Conservation (phyloP, 75 land plant species). For the Sequoiadendron giganteum region DNA sequence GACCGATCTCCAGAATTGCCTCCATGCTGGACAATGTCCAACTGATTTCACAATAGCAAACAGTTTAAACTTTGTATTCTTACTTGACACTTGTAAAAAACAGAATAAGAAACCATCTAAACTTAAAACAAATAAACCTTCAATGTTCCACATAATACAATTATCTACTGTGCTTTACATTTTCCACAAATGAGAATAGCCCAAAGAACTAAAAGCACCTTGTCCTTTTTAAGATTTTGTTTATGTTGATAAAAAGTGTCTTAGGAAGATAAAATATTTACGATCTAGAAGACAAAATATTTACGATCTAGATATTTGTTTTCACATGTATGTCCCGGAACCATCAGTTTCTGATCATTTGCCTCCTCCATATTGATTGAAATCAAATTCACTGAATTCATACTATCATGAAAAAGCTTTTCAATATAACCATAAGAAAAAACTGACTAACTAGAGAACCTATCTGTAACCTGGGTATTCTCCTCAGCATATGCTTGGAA, state of each 20-base stretch:
- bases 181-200: neutral
- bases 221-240: neutral
- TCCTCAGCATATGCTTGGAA: neutral
- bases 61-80: neutral
- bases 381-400: neutral
- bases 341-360: neutral
- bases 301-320: neutral
- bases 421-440: neutral
- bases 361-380: neutral
- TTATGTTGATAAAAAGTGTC: neutral
- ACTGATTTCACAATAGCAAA: neutral
- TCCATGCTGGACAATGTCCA: conserved; percentile 3
- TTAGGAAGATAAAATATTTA: neutral
- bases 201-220: neutral
- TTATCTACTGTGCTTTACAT: neutral
- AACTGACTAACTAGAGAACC: neutral
- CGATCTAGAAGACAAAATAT: neutral
- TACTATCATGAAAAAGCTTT: neutral
- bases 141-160: neutral
- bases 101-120: neutral
- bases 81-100: neutral
- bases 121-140: neutral
- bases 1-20: conserved; percentile 22
- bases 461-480: neutral
- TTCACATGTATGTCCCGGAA: neutral